Base-by-base conservation (phyloP, 257 asterid genomes). In the Solanum chilense region DNA sequence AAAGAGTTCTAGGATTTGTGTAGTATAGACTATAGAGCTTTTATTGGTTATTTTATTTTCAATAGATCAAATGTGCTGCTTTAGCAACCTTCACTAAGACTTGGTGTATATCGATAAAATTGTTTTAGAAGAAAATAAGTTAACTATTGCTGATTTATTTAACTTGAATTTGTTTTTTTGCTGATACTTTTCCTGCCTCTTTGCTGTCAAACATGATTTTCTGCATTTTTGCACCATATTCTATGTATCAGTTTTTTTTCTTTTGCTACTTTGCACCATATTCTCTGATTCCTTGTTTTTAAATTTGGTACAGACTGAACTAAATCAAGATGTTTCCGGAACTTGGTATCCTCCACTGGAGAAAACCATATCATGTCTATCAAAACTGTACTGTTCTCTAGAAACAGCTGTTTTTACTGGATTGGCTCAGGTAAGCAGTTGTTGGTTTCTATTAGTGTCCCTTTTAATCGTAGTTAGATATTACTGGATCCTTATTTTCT, bases 331-430 rank as follows among this genome's bases (percentile, higher is more conserved):
- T 91, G 92, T 91, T 78, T 92, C 98, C 39, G 92, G 82, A 86
- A 93, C 96, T 45, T 97, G 99, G 99, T 97, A 95, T 88, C 99
- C 99, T 87, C 98, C 99, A 44, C 94, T 97, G 86, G 99, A 97
- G 97, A 97, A 93, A 92, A 97, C 99, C 29, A 90, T 97, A 89
- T 92, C 99, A 45, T 97, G 99, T 88, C 91, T 97, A 89, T 97
- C 99, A 82, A 97, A 95, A 90, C 92, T 97, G 90, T 94, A 96
- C 88, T 94, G 97, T 88, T 94, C 98, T 89, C 93, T 96, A 87
- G 99, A 97, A 89, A 90, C 93, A 62, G 92, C 95, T 29, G 99
- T 97, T 86, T 96, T 97, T 89, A 96, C 99, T 87, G 99, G 99
- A 80, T 93, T 97, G 92, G 99, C 99, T 56, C 99, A 96, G 99